Conservation (phyloP, 2,329 filamentous ascomycete species). For the Fusarium neocosmosporiellum region DNA sequence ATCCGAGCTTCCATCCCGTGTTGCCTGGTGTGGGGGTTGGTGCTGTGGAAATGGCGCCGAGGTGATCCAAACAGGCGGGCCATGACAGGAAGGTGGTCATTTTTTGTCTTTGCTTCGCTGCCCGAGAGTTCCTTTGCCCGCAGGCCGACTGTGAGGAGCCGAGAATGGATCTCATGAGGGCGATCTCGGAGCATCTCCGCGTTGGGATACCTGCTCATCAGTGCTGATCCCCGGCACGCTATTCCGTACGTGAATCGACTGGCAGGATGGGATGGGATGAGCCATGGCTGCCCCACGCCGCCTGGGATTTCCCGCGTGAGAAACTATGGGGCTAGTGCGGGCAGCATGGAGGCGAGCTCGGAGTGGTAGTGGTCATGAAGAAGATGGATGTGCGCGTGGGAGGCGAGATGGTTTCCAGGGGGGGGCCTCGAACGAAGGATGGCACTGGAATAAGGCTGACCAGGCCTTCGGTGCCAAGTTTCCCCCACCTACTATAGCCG, state of each 20-base stretch:
- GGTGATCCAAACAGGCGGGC: not conserved
- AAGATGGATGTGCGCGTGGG: not conserved
- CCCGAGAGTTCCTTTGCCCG: conserved; percentile 6
- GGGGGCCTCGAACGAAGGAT: not conserved
- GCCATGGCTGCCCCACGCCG: conserved; percentile 27
- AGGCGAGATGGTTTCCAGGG: not conserved
- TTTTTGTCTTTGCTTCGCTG: not conserved
- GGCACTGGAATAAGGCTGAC: conserved; percentile 3
- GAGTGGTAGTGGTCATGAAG: not conserved
- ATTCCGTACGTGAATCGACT: conserved; percentile 12
- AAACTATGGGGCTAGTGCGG: conserved; percentile 1
- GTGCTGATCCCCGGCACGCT: conserved; percentile 32
- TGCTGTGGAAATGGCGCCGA: not conserved
- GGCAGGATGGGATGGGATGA: conserved; percentile 1
- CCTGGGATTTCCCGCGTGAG: conserved; percentile 12
- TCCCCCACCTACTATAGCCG: not conserved
- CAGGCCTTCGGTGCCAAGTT: conserved; percentile 1
- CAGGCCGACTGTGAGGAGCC: not conserved
- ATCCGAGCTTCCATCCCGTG: conserved; percentile 4
- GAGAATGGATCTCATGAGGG: conserved; percentile 1
- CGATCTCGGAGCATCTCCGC: conserved; percentile 33
- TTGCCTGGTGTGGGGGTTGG: conserved; percentile 24
- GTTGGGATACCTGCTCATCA: conserved; percentile 1
- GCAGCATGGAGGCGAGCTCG: conserved; percentile 6
- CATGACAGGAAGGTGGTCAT: not conserved